Evolutionary conservation across 2,329 filamentous ascomycete species (phyloP), one percentile per base, ranked within the genome.

Genomic region (Cadophora sp.): DNA sequence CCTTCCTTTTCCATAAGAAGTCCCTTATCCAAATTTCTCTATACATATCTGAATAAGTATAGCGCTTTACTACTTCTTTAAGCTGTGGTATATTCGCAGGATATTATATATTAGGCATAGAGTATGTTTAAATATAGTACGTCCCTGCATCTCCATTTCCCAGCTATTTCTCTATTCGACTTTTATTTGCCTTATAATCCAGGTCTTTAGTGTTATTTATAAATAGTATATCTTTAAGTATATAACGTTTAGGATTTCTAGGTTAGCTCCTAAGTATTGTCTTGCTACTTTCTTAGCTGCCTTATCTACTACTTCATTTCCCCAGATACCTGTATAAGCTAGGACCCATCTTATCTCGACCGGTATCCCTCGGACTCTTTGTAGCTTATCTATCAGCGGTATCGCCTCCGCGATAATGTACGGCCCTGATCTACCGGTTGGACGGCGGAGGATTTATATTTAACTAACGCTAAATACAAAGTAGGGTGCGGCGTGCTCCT

Each of bases 251-350:
- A 11, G 24, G 55, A n/a, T 58, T 34, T 11, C 26, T 34, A 29
- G 26, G 55, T 12, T 58, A 58, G 26, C 55, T 58, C 55, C 26
- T 58, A 58, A 2, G 19, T 58, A n/a, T 58, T 58, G 16, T 58
- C 16, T 58, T 6, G 55, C 55, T 58, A 27, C 26, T 34, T 7
- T 58, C 26, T 58, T 29, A 29, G 55, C 55, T 58, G 55, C 55
- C 40, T 14, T 43, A 59, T 72, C 69, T 31, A 66, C 70, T 50
- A 26, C 59, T 64, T 72, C 65, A 61, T 72, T 72, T 53, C 69
- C 70, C 55, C 24, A 43, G 67, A 72, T 69, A 50, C 70, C 69
- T 12, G 53, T 69, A 59, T 72, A 60, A 27, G 55, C 55, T 27
- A 22, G 58, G 11, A 48, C 43, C 40, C 26, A 62, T 29, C 63